Evolutionary conservation across 129 eudicot species (phyloP), one percentile per base, ranked within the genome.

Genomic region (Calendula officinalis): DNA sequence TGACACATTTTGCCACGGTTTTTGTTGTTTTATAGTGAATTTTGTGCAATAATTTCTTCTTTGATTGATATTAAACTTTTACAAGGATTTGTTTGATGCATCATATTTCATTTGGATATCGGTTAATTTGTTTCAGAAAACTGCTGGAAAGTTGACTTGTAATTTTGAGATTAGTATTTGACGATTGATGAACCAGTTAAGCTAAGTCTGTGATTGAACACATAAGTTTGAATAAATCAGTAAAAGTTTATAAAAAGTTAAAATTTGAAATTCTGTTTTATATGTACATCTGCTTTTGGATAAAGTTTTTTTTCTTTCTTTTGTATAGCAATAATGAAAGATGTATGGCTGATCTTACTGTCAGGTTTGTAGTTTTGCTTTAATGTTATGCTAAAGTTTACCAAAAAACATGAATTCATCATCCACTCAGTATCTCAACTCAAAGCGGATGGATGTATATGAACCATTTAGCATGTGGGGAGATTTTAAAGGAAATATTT

Each of bases 381-480:
- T 73, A 34, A 45, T 48, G 60, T 38, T 48, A 49, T 74, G 78
- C 62, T 66, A 50, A 66, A 58, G 67, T 56, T 65, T 68, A 40
- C 35, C 37, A 44, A 49, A 56, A 63, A 74, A 45, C 67, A 92
- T 92, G 99, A 85, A 88, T 77, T 77, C 86, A 33, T 41, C 89
- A 13, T 78, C 95, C 17, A 75, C 89, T 45, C 87, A 82, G 60
- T 92, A 85, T 80, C 77, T 92, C 42, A 81, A 84, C 61, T 79
- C 87, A 36, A 85, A 83, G 63, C 80, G 91, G 75, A 92, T 88
- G 96, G 90, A 81, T 57, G 69, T 92, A 44, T 92, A 79, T 40
- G 99, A 92, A 36, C 85, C 96, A 64, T 75, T 92, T 75, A 80
- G 77, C 73, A 81, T 89, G 88, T 92, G 99, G 99, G 89, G 82